phyloP scores from a whole-genome alignment of 129 eudicot species.

The Helichrysum umbraculigerum region DNA sequence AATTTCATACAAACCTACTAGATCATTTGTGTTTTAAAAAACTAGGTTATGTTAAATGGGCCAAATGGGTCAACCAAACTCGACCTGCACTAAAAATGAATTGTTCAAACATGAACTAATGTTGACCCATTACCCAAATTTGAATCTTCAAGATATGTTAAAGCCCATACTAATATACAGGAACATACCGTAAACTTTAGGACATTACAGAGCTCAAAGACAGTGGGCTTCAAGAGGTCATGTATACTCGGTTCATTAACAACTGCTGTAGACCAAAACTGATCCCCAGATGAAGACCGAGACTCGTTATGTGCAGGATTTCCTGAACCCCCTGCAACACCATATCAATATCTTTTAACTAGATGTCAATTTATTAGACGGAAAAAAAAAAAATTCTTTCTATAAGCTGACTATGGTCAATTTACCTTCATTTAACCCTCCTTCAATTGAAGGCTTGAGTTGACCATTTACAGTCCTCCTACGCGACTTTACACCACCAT shows the following conservation, averaged over 20 bases:
- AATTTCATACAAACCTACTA: background rate
- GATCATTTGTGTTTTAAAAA: background rate
- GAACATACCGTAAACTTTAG: slow-evolving; percentile 63
- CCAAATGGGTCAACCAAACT: slow-evolving; percentile 1
- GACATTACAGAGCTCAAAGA: slow-evolving; percentile 48
- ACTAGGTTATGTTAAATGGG: background rate
- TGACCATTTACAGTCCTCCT: slow-evolving; percentile 42
- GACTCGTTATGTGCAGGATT: slow-evolving; percentile 28
- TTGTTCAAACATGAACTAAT: background rate
- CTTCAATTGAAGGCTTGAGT: slow-evolving; percentile 27
- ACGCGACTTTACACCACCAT: slow-evolving; percentile 49
- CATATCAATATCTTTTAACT: slow-evolving; percentile 20
- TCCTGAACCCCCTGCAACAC: slow-evolving; percentile 42
- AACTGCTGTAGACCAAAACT: slow-evolving; percentile 21
- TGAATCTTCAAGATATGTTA: background rate
- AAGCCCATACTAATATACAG: slow-evolving; percentile 9
- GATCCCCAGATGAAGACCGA: slow-evolving; percentile 27
- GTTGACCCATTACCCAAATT: slow-evolving; percentile 12
- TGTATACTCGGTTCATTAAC: slow-evolving; percentile 30
- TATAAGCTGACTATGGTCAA: background rate
- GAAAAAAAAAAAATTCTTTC: background rate
- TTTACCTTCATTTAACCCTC: slow-evolving; percentile 41
- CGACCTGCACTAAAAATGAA: background rate
- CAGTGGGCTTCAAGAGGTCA: slow-evolving; percentile 41
- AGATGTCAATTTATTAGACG: background rate